phyloP scores from a whole-genome alignment of 768 basidiomycete species.

The Fistulinella prunicolor region DNA sequence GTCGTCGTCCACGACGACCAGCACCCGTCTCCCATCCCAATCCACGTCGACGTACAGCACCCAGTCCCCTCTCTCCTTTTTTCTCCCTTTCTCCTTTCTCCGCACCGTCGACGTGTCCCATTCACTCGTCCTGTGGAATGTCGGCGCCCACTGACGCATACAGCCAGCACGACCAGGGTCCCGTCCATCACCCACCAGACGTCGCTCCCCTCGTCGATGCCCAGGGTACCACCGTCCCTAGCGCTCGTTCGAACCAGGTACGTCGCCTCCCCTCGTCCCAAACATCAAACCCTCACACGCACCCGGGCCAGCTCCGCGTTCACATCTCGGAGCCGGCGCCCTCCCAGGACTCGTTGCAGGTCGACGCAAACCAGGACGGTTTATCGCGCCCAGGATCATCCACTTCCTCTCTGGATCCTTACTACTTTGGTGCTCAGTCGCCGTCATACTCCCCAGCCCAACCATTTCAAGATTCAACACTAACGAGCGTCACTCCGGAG shows the following conservation, averaged over 20 bases:
- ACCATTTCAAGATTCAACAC: constrained; percentile 34
- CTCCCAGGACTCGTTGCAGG: constrained; percentile 26
- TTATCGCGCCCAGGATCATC: constrained; percentile 68
- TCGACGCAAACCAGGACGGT: constrained; percentile 44
- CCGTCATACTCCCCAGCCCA: constrained; percentile 65
- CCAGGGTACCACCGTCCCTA: constrained; percentile 34
- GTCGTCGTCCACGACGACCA: constrained; percentile 33
- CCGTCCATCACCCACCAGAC: constrained; percentile 30
- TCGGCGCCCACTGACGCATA: constrained; percentile 37
- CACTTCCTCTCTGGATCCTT: constrained; percentile 82
- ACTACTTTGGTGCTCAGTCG: constrained; percentile 76
- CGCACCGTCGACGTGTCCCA: not conserved
- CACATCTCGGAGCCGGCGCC: constrained; percentile 44
- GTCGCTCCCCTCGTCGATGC: constrained; percentile 53
- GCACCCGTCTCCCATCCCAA: constrained; percentile 19
- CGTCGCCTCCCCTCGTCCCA: not conserved
- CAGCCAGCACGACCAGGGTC: constrained; percentile 40
- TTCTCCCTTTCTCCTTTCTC: constrained; percentile 21
- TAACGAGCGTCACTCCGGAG: constrained; percentile 61
- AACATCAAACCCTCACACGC: constrained; percentile 3
- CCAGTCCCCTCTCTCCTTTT: constrained; percentile 24
- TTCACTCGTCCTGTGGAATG: constrained; percentile 41
- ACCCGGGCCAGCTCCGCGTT: constrained; percentile 40
- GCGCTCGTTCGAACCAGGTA: constrained; percentile 9
- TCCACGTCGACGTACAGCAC: no score